Percentiles rank a stretch among this genome's conserved stretches.
phyloP scores from a whole-genome alignment of 192 early-diverging fungal species.

The Dissophora ornata region DNA sequence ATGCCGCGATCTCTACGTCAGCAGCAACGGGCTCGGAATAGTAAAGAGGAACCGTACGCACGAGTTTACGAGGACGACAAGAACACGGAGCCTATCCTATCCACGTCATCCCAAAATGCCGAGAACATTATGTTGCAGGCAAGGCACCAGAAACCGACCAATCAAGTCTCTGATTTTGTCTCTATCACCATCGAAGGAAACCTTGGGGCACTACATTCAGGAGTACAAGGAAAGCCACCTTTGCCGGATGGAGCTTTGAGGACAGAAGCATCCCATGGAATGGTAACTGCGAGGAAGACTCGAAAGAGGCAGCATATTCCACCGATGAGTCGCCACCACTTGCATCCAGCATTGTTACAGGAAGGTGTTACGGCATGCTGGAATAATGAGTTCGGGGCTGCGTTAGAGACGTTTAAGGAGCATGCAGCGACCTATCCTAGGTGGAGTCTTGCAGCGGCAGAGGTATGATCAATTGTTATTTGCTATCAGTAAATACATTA shows the following conservation, averaged over 20 bases:
- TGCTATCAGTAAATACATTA: no score
- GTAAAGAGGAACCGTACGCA: not conserved
- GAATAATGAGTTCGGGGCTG: slow-evolving; percentile 55
- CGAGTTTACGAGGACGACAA: slow-evolving; percentile 6
- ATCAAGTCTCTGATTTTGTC: not conserved
- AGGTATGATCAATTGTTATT: slow-evolving; percentile 9
- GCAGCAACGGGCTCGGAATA: not conserved
- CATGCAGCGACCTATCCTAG: slow-evolving; percentile 30
- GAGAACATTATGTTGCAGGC: slow-evolving; percentile 43
- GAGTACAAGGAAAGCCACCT: slow-evolving; percentile 4
- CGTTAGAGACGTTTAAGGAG: slow-evolving; percentile 44
- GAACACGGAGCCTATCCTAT: slow-evolving; percentile 15
- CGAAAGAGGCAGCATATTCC: slow-evolving; percentile 12
- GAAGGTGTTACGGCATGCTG: slow-evolving; percentile 48
- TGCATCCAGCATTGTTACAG: slow-evolving; percentile 25
- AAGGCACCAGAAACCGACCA: slow-evolving; percentile 5
- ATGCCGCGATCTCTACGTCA: not conserved
- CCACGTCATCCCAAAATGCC: slow-evolving; percentile 10
- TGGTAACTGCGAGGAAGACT: not conserved
- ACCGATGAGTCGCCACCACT: slow-evolving; percentile 38
- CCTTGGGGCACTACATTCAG: no score
- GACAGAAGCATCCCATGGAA: not conserved
- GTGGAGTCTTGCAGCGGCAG: slow-evolving; percentile 53
- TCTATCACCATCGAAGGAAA: not conserved
- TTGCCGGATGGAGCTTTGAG: not conserved